Base-by-base conservation (phyloP, 2,329 filamentous ascomycete genomes). In the Chaetomium sp. region DNA sequence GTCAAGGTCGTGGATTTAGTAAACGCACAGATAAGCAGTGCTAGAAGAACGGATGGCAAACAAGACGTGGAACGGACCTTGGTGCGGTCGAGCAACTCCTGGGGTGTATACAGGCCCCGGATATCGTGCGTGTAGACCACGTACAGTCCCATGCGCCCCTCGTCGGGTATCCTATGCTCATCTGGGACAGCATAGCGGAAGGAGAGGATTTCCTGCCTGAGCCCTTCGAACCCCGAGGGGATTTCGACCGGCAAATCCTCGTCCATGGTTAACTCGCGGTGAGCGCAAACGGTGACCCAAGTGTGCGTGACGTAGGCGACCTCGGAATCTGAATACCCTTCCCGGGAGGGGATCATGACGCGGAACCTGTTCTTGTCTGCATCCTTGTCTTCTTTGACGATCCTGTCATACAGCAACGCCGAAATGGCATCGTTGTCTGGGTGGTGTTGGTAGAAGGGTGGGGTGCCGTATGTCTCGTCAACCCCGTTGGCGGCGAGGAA, bases 391-490 rank as follows among this genome's bases (percentile, higher is more conserved):
- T 12, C 16, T 6, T 10, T 29, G 9, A 2, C 13, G 9, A 58
- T 49, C 25, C 49, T 58, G 25, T 25, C 13, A 25, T 49, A 33
- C 8, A 58, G 56, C 25, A 58, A n/a, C 23, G 2, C 9, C 9
- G 57, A 60, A 35, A 61, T 61, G 33, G 35, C 49, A 50, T 55
- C 49, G 1, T 55, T 23, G 50, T 61, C 49, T 7, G 58, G 58
- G 23, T 61, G 58, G 25, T 25, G 23, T 4, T 23, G 0, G 35
- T 54, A 61, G 58, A 55, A 61, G 50, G 58, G 58, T 23, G 58
- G 58, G 9, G 50, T 31, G 13, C 49, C 49, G 50, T 61, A 61
- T 4, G 58, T 61, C n/a, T 61, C 49, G 50, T 61, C 13, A 9
- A 61, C 33, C 19, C 12, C 23, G 50, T 61, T 45, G 49, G 58